These are phyloP conservation scores for Claviceps arundinis DNA, from an alignment of 2,329 filamentous ascomycete genomes.

Conservation along the genomic window DNA sequence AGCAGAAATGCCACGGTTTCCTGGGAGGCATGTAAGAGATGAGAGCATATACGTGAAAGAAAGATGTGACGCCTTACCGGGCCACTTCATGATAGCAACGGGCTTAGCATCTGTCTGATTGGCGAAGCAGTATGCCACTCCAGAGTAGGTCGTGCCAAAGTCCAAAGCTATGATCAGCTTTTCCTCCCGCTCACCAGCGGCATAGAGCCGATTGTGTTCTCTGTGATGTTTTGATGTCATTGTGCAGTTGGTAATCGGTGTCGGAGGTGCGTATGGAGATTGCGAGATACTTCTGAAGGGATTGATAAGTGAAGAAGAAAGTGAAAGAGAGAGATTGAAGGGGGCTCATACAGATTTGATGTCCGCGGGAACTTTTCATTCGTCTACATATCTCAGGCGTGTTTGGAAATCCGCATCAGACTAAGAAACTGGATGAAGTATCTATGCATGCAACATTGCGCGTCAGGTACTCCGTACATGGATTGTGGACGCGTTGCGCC, in stretches of 20 bases:
- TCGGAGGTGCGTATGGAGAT: background rate
- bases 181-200: background rate
- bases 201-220: background rate
- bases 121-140: too few species aligned
- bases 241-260: background rate
- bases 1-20: conserved; percentile 25
- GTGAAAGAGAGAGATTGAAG: background rate
- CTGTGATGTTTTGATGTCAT: background rate
- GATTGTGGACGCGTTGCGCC: too few species aligned
- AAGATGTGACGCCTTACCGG: conserved; percentile 7
- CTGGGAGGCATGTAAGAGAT: conserved; percentile 26
- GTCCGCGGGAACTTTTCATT: too few species aligned
- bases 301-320: background rate
- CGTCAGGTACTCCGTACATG: background rate
- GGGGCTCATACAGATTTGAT: background rate
- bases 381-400: too few species aligned
- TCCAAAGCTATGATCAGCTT: conserved; percentile 6
- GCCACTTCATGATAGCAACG: conserved; percentile 6
- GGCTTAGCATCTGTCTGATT: too few species aligned
- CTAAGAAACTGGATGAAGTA: background rate
- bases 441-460: conserved; percentile 2
- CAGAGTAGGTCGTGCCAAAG: too few species aligned
- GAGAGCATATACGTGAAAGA: conserved; percentile 20
- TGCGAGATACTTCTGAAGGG: background rate
- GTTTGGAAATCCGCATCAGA: background rate